These are phyloP conservation scores for Suhomyces choctaworum DNA, from an alignment of 1,139 yeast genomes.

Conservation along the genomic window DNA sequence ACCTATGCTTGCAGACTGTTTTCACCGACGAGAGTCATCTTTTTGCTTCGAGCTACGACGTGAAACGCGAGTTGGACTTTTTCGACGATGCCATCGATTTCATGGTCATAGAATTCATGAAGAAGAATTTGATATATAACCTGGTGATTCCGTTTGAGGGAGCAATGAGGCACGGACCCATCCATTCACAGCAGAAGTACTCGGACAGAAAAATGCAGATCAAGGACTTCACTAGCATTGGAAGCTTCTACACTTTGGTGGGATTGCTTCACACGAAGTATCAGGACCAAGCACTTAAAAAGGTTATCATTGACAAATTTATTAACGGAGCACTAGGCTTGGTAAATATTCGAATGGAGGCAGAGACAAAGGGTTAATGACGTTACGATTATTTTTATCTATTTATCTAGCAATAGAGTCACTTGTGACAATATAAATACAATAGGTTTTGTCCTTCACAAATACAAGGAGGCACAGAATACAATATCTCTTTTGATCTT, in stretches of 20 bases:
- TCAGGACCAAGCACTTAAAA: slow-evolving; percentile 23
- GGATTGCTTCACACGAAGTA: slow-evolving; percentile 38
- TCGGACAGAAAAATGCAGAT: slow-evolving; percentile 17
- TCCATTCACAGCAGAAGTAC: slow-evolving; percentile 15
- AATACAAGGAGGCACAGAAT: slow-evolving; percentile 91
- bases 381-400: slow-evolving; percentile 1
- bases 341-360: slow-evolving; percentile 14
- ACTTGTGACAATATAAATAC: background rate
- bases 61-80: slow-evolving; percentile 21
- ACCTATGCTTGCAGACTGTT: slow-evolving; percentile 23
- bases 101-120: slow-evolving; percentile 38
- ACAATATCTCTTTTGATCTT: slow-evolving; percentile 94
- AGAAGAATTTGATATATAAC: slow-evolving; percentile 27
- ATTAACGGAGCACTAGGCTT: slow-evolving; percentile 28
- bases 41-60: slow-evolving; percentile 29
- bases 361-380: slow-evolving; percentile 6
- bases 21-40: slow-evolving; percentile 31
- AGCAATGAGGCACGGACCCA: slow-evolving; percentile 21
- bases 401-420: slow-evolving; percentile 1
- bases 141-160: slow-evolving; percentile 35
- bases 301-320: slow-evolving; percentile 30
- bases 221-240: slow-evolving; percentile 30
- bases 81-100: slow-evolving; percentile 21
- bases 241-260: slow-evolving; percentile 42
- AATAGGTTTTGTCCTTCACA: slow-evolving; percentile 34